A percentile compares a stretch with the other conserved stretches of the same genome.
Conservation (phyloP, 2,329 filamentous ascomycete genomes). For the Aplosporella prunicola region DNA sequence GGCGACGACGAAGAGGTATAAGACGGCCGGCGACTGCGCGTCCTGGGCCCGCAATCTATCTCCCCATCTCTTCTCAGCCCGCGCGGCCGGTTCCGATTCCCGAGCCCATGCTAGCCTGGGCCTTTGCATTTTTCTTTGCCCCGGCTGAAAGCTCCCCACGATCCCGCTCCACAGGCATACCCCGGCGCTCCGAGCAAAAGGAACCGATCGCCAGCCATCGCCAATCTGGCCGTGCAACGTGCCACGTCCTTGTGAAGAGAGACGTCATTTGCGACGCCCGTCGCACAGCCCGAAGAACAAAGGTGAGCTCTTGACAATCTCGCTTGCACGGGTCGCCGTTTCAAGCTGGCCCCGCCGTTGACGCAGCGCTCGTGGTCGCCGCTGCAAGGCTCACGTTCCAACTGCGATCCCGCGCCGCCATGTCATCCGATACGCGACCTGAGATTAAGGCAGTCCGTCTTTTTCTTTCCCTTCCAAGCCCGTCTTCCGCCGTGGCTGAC, state of each 20-base stretch:
- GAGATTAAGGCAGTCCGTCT: constrained; percentile 3
- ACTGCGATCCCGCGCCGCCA: background rate
- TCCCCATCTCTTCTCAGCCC: no score
- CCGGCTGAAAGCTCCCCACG: constrained; percentile 2
- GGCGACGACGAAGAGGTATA: background rate
- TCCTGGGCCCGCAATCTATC: constrained; percentile 1
- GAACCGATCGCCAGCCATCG: constrained; percentile 4
- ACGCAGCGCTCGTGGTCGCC: constrained; percentile 7
- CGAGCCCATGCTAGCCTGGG: no score
- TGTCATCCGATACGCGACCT: background rate
- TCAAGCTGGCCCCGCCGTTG: constrained; percentile 11
- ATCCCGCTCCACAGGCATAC: background rate
- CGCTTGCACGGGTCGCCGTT: constrained; percentile 9
- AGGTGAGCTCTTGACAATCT: constrained; percentile 11
- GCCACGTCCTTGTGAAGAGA: constrained; percentile 7
- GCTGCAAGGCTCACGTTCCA: background rate
- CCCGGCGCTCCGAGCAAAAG: constrained; percentile 9
- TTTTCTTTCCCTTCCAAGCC: constrained; percentile 3
- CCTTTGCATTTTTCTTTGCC: no score
- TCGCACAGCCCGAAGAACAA: constrained; percentile 7
- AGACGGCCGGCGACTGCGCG: background rate
- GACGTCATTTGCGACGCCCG: constrained; percentile 11
- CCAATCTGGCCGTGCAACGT: constrained; percentile 10
- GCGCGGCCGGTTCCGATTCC: no score
- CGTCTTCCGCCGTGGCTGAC: constrained; percentile 1